These are phyloP conservation scores for Crepidotus variabilis DNA, from an alignment of 768 basidiomycete species.

Conservation along the genomic window DNA sequence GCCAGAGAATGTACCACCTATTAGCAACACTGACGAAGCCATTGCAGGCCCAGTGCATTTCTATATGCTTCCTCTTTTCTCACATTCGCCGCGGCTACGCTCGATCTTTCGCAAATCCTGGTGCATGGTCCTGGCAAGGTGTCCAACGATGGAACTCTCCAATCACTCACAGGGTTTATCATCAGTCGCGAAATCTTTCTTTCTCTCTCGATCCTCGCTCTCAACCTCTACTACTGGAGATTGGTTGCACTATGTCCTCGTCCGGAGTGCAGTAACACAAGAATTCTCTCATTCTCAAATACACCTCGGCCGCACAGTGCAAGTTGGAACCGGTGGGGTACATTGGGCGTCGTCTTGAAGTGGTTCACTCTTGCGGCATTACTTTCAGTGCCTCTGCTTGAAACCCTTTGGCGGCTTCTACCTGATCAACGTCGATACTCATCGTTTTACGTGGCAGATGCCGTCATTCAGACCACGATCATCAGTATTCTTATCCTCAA, in stretches of 20 bases:
- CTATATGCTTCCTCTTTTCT: constrained; percentile 56
- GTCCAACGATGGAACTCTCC: constrained; percentile 16
- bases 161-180: constrained; percentile 34
- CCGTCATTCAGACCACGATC: constrained; percentile 53
- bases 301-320: constrained; percentile 42
- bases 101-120: constrained; percentile 60
- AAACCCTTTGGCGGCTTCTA: constrained; percentile 60
- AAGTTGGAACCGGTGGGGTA: constrained; percentile 65
- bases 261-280: constrained; percentile 24
- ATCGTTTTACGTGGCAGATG: constrained; percentile 53
- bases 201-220: constrained; percentile 52
- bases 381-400: constrained; percentile 48
- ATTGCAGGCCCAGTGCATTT: constrained; percentile 39
- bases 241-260: constrained; percentile 58
- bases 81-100: constrained; percentile 56
- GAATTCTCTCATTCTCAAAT: constrained; percentile 4
- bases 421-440: constrained; percentile 32
- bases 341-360: constrained; percentile 48
- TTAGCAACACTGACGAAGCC: constrained; percentile 3
- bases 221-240: constrained; percentile 68
- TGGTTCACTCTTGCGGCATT: constrained; percentile 43
- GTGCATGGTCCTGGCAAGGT: constrained; percentile 27
- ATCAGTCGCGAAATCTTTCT: constrained; percentile 57
- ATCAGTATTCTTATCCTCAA: constrained; percentile 61
- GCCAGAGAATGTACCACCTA: constrained; percentile 17